A percentile compares a stretch with the other conserved stretches of the same genome.
Evolutionary conservation across 2,329 filamentous ascomycete species (phyloP).

Genomic region (Aspergillus latus): DNA sequence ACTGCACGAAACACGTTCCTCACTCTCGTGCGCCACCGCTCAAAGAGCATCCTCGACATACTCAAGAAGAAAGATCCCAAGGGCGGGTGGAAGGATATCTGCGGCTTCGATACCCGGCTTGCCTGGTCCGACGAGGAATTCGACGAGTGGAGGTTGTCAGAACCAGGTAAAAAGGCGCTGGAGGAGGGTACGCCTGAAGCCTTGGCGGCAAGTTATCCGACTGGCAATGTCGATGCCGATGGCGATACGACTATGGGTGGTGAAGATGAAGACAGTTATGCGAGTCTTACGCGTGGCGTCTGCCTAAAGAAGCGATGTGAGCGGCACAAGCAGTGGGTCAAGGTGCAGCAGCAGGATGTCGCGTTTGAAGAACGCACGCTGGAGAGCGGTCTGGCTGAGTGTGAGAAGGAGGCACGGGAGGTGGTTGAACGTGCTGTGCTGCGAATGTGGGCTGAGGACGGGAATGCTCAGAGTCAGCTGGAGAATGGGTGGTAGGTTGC

Average conservation of each 20-base stretch:
- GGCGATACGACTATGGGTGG: conserved; percentile 40
- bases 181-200: conserved; percentile 39
- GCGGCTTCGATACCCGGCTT: conserved; percentile 49
- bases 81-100: conserved; percentile 49
- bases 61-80: conserved; percentile 48
- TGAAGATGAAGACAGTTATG: conserved; percentile 30
- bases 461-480: conserved; percentile 23
- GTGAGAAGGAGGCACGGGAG: conserved; percentile 42
- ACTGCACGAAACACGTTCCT: conserved; percentile 44
- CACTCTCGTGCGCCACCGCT: conserved; percentile 42
- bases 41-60: conserved; percentile 44
- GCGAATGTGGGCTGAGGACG: conserved; percentile 40
- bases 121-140: conserved; percentile 52
- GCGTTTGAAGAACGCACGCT: conserved; percentile 44
- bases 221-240: conserved; percentile 27
- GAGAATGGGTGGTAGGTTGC: background rate
- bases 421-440: conserved; percentile 48
- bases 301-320: conserved; percentile 51
- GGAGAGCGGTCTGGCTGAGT: conserved; percentile 39
- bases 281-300: conserved; percentile 41
- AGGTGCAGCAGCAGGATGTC: conserved; percentile 48
- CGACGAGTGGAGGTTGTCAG: conserved; percentile 45
- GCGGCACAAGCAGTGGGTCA: conserved; percentile 50
- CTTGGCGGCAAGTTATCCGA: conserved; percentile 28
- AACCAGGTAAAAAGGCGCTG: conserved; percentile 40